Base-by-base conservation (phyloP, 768 basidiomycete genomes). In the Holtermannia corniformis region DNA sequence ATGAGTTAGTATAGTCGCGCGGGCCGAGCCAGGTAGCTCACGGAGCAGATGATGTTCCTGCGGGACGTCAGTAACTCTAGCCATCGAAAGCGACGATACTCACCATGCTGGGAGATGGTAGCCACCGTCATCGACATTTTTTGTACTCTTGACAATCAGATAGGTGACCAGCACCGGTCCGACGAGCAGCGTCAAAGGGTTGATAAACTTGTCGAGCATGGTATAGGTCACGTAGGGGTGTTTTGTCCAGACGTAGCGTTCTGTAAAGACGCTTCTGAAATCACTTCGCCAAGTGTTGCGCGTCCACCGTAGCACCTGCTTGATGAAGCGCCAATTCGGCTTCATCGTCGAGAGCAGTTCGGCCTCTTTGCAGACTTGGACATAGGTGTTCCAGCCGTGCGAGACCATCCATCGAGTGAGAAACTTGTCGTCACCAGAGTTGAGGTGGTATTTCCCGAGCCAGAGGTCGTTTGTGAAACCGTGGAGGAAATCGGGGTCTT, bases 401-500 rank as follows among this genome's bases (percentile, higher is more conserved):
- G 82, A 83, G 55, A 93, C 90, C 87, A 92, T 90, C 90, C 91
- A 93, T 43, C 90, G 77, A 16, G 91, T 96, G 67, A 93, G 75
- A 75, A 89, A 93, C 73, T 93, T 90, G 77, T 89, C 87, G 73
- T 91, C 89, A 21, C 89, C 88, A 2, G 86, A 89, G 71, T 92
- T 92, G 59, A 91, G 81, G 72, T 92, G 89, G 73, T 92, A 93
- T 74, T 90, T 92, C 51, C 84, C 87, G 28, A 90, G 73, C 89
- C 89, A 91, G 67, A 82, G 87, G 71, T 93, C 90, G 71, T 92
- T 87, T 14, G 89, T 92, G 75, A 93, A 95, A 23, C 87, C 87
- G 63, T 89, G 82, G 20, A 93, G 70, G 71, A 95, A 95, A 55
- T 88, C 87, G 7, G 90, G 90, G 68, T 92, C 91, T 73, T 92